Base-by-base conservation (phyloP, 768 basidiomycete genomes). In the Lyophyllum decastes region DNA sequence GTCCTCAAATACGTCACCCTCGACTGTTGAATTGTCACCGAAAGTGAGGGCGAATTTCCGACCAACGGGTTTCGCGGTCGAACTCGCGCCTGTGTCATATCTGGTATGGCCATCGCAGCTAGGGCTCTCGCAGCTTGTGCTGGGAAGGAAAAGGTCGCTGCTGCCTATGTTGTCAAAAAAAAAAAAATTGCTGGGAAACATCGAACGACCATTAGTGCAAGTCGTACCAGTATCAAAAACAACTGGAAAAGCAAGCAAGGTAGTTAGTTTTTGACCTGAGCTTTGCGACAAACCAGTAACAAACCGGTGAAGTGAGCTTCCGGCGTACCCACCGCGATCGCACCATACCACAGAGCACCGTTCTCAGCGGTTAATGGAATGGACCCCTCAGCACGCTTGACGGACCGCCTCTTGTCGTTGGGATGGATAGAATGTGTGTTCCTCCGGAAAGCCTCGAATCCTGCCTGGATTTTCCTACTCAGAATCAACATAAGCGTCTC, bases 371-470 rank as follows among this genome's bases (percentile, higher is more conserved):
- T 26, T 16, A 52, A n/a, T 25, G 17, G 19, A 26, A 52, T 16
- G 25, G 35, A 40, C 4, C 19, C 24, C 17, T 17, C 22, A 22
- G 21, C 19, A 26, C 51, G 51, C 51, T 52, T 52, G 40, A 21
- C 22, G 14, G 26, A 12, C 19, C 34, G 38, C 7, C n/a, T 50
- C 21, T 21, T 34, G 33, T 17, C 34, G 51, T 35, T 41, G 9
- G 51, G 51, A 52, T 40, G 51, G 16, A 52, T 7, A 38, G 51
- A 52, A n/a, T 34, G 34, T 6, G 51, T 52, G 22, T 52, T 52
- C 51, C 14, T 14, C 25, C 38, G 10, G n/a, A 38, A 41, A 10
- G 51, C 51, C 22, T 34, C 21, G 16, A 52, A 40, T 16, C 35
- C 35, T 4, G 22, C 34, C 38, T 52, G 51, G 19, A 52, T 5